Evolutionary conservation across 345 rosid genomes (phyloP).

Genomic region (Tarenaya hassleriana): DNA sequence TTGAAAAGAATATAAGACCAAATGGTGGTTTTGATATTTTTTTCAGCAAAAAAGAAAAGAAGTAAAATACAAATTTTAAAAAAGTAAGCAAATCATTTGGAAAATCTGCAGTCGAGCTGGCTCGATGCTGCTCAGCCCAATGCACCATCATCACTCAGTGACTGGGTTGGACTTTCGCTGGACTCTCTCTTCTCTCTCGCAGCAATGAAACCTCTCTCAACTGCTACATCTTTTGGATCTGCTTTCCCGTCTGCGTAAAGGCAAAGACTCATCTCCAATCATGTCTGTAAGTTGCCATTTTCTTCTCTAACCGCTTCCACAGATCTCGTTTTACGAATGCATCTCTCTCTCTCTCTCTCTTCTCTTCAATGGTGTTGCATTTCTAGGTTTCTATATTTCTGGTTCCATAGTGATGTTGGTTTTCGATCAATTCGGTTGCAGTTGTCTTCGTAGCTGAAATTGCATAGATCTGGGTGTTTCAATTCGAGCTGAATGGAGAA

Average conservation of each 20-base stretch:
- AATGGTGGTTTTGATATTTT: no score
- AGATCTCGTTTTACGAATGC: conserved; percentile 20
- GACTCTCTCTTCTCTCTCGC: no score
- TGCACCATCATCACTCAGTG: no score
- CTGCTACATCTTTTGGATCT: conserved; percentile 34
- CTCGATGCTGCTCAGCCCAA: no score
- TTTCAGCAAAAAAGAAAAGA: no score
- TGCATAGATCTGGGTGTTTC: conserved; percentile 19
- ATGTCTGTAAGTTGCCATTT: neutral
- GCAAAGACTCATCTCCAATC: conserved; percentile 25
- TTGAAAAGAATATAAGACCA: no score
- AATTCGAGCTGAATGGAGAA: conserved; percentile 20
- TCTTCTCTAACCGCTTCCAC: conserved; percentile 1
- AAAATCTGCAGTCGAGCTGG: no score
- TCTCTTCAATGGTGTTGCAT: neutral
- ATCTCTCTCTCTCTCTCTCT: neutral
- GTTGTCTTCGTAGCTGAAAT: conserved; percentile 5
- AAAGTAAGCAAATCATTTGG: no score
- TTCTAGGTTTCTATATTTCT: conserved; percentile 13
- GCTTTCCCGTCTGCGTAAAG: conserved; percentile 30
- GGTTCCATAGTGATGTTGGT: neutral
- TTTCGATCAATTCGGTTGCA: neutral
- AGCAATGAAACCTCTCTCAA: conserved; percentile 6
- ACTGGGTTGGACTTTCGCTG: no score
- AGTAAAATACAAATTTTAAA: no score